These are phyloP conservation scores for Sugiyamaella paludigena DNA, from an alignment of 1,139 yeast species.

Conservation along the genomic window DNA sequence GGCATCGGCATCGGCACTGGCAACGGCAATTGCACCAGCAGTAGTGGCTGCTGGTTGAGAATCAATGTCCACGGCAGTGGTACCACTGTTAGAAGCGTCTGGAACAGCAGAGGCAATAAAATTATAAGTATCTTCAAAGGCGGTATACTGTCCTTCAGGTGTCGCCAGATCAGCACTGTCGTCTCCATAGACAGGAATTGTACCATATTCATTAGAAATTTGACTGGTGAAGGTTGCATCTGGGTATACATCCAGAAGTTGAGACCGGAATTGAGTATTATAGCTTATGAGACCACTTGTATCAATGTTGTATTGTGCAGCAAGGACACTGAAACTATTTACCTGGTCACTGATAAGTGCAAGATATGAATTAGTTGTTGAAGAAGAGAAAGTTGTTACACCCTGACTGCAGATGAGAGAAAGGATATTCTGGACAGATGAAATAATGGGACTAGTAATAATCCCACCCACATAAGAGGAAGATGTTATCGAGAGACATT, in stretches of 20 bases:
- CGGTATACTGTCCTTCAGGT: no score
- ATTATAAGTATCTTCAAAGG: background rate
- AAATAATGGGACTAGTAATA: no score
- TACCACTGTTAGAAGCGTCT: no score
- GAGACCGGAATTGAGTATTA: background rate
- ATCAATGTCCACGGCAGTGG: constrained; percentile 6
- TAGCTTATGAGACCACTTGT: background rate
- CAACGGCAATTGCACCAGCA: constrained; percentile 2
- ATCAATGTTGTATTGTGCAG: constrained; percentile 4
- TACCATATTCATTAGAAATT: constrained; percentile 3
- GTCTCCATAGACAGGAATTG: constrained; percentile 1
- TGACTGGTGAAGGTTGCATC: constrained; percentile 2
- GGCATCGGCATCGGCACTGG: background rate
- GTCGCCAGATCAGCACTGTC: background rate
- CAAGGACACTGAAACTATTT: constrained; percentile 3
- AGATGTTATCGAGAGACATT: background rate
- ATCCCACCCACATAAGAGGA: no score
- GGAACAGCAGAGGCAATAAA: constrained; percentile 8
- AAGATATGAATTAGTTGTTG: background rate
- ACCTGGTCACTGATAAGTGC: constrained; percentile 5
- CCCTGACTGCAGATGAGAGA: no score
- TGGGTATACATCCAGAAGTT: constrained; percentile 1
- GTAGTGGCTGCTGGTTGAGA: constrained; percentile 7
- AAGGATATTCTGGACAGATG: no score
- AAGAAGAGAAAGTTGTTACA: background rate